Evolutionary conservation across 441 rosid species (phyloP).

Genomic region (Eutrema salsugineum): DNA sequence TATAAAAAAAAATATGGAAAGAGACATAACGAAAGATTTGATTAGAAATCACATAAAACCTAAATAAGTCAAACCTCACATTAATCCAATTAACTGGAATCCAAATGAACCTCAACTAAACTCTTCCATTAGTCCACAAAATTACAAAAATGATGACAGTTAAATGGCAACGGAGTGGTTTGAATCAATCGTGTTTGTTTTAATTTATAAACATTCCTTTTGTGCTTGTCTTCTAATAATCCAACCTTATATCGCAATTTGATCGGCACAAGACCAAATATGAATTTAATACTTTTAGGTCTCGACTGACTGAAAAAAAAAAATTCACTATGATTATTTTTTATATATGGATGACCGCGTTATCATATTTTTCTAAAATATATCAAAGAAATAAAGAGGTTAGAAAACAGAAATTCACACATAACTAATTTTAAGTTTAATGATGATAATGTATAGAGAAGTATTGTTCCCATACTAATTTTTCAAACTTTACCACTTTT

Average conservation of each 20-base stretch:
- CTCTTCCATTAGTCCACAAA: slow-evolving; percentile 31
- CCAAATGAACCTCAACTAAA: slow-evolving; percentile 32
- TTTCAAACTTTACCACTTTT: too few relatives aligned
- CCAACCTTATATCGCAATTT: slow-evolving; percentile 9
- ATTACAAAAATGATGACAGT: slow-evolving; percentile 33
- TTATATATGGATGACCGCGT: neutral
- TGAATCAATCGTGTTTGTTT: slow-evolving; percentile 5
- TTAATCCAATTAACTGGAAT: slow-evolving; percentile 27
- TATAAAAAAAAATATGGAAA: neutral
- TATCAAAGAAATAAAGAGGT: neutral
- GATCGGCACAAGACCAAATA: neutral
- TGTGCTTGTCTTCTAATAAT: slow-evolving; percentile 32
- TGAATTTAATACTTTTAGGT: neutral
- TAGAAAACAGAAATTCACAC: neutral
- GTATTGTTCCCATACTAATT: too few relatives aligned
- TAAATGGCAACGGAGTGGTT: slow-evolving; percentile 38
- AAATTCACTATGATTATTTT: neutral
- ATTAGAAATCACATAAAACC: slow-evolving; percentile 11
- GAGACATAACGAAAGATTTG: slow-evolving; percentile 23
- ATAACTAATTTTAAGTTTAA: neutral
- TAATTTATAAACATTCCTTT: slow-evolving; percentile 20
- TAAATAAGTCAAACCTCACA: slow-evolving; percentile 10
- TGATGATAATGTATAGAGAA: neutral
- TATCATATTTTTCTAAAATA: neutral
- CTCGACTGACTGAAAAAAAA: neutral